Conservation (phyloP, 768 basidiomycete genomes). For the Tulasnella sp. region DNA sequence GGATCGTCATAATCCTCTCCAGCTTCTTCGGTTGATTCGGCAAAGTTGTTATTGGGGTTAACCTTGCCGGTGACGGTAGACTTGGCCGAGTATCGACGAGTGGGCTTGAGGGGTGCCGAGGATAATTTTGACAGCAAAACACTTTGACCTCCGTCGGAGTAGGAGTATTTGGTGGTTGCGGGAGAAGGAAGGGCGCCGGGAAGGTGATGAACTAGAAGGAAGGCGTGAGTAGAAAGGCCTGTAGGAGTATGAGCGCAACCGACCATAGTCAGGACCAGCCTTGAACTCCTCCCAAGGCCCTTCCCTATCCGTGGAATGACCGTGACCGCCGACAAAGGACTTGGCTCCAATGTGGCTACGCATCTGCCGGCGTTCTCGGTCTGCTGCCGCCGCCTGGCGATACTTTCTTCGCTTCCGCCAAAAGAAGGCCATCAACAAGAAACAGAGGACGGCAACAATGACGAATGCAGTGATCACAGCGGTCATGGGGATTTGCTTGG, state of each 20-base stretch:
- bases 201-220: not conserved
- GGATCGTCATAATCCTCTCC: conserved; percentile 5
- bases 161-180: not conserved
- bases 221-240: not conserved
- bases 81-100: conserved; percentile 1
- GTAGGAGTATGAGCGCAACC: not conserved
- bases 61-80: conserved; percentile 14
- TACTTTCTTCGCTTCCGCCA: conserved; percentile 1
- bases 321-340: not conserved
- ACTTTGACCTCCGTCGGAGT: not conserved
- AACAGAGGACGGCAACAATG: not conserved
- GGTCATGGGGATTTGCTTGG: not conserved
- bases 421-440: not conserved
- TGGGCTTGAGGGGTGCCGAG: not conserved
- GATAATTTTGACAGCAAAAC: not conserved
- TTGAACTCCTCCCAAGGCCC: conserved; percentile 9
- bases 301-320: conserved; percentile 1
- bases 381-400: not conserved
- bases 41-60: conserved; percentile 16
- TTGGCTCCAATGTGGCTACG: not conserved
- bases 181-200: conserved; percentile 7
- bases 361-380: not conserved
- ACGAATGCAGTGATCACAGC: conserved; percentile 4
- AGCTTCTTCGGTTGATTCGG: not conserved
- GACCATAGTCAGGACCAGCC: not conserved